A percentile compares a stretch with the other conserved stretches of the same genome.
Evolutionary conservation across 2,329 filamentous ascomycete genomes (phyloP).

Genomic region (Paradendryphiella salina): DNA sequence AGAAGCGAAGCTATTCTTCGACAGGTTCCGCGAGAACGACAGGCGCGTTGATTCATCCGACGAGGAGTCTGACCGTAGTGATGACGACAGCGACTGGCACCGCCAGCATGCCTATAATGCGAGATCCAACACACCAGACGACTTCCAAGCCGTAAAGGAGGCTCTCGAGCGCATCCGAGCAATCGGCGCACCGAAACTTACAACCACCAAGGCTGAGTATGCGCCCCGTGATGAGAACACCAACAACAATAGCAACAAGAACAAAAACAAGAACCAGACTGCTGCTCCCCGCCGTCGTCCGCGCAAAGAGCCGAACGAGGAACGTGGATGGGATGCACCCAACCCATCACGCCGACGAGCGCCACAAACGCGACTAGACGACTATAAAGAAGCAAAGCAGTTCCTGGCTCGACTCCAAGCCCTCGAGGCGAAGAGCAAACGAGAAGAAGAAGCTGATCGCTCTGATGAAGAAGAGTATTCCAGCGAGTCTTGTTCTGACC

Average conservation of each 20-base stretch:
- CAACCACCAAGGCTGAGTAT: too few species aligned
- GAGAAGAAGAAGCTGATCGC: neutral
- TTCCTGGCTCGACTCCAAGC: constrained; percentile 3
- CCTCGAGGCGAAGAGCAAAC: constrained; percentile 3
- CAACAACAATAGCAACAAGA: too few species aligned
- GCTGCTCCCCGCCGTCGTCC: too few species aligned
- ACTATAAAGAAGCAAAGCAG: neutral
- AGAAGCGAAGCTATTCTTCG: constrained; percentile 11
- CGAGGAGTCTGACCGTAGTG: neutral
- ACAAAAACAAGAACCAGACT: too few species aligned
- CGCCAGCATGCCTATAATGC: neutral
- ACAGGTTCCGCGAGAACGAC: neutral
- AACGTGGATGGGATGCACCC: too few species aligned
- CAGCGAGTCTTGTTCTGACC: too few species aligned
- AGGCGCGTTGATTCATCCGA: too few species aligned
- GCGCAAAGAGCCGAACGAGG: too few species aligned
- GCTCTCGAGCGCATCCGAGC: constrained; percentile 1
- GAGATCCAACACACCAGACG: neutral
- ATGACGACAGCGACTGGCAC: neutral
- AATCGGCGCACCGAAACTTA: neutral
- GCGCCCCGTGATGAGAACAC: too few species aligned
- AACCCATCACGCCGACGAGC: too few species aligned
- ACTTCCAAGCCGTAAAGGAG: neutral
- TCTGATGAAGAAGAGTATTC: neutral
- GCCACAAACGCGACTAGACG: neutral